These are phyloP conservation scores for Misopates orontium DNA, from an alignment of 257 asterid species.

Conservation along the genomic window DNA sequence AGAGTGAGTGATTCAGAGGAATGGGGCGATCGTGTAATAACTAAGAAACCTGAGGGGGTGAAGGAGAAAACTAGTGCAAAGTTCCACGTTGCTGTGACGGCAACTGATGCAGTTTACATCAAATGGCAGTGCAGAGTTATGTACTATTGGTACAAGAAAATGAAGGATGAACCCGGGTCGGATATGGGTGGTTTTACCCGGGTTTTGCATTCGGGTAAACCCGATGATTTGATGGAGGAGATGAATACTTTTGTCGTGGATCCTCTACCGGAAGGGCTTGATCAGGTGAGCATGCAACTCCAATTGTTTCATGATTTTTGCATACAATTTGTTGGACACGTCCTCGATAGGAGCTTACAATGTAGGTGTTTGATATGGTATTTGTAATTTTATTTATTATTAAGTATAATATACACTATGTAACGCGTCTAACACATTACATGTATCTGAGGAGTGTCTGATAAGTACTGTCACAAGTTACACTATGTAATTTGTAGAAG, in stretches of 20 bases:
- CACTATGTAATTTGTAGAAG: no score
- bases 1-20: slow-evolving; percentile 33
- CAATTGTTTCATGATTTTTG: neutral
- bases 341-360: no score
- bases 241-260: slow-evolving; percentile 84
- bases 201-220: slow-evolving; percentile 82
- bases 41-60: slow-evolving; percentile 40
- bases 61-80: slow-evolving; percentile 39
- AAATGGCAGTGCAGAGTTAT: slow-evolving; percentile 94
- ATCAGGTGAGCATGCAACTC: slow-evolving; percentile 62
- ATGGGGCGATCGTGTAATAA: slow-evolving; percentile 57
- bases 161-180: slow-evolving; percentile 71
- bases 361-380: slow-evolving; percentile 6
- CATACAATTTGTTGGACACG: no score
- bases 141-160: slow-evolving; percentile 94
- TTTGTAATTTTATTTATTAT: no score
- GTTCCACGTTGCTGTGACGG: slow-evolving; percentile 86
- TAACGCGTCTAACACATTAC: no score
- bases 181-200: slow-evolving; percentile 99
- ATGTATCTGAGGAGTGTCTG: no score
- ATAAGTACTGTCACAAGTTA: no score
- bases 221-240: slow-evolving; percentile 92
- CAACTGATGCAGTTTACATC: slow-evolving; percentile 85
- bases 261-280: slow-evolving; percentile 91
- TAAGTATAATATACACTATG: no score